Evolutionary conservation across 495 filamentous ascomycete species (phyloP).

Genomic region (Aspergillus bridgeri): DNA sequence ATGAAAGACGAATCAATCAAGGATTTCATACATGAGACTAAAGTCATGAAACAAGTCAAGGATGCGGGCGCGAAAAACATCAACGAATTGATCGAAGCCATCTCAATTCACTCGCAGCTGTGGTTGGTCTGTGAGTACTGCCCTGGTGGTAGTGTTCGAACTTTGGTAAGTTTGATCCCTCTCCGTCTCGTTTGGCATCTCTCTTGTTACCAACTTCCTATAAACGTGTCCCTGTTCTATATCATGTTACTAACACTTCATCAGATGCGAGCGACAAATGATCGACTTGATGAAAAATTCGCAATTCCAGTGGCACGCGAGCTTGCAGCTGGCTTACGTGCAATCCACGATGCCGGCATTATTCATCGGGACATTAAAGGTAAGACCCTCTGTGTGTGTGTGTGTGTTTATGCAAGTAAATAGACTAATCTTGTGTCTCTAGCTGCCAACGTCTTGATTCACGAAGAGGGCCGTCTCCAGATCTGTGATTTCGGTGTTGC

Average conservation of each 20-base stretch:
- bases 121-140: constrained; percentile 98
- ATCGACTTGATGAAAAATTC: constrained; percentile 77
- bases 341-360: constrained; percentile 86
- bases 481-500: constrained; percentile 97
- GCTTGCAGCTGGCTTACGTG: constrained; percentile 76
- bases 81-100: constrained; percentile 83
- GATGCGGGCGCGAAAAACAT: constrained; percentile 85
- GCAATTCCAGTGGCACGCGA: constrained; percentile 88
- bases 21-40: constrained; percentile 86
- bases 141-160: constrained; percentile 91
- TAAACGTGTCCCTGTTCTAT: not conserved
- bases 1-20: constrained; percentile 77
- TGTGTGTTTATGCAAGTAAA: not conserved
- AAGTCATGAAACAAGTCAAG: constrained; percentile 76
- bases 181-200: not conserved
- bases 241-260: constrained; percentile 5
- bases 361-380: constrained; percentile 97
- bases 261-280: constrained; percentile 60
- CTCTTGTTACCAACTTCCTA: not conserved
- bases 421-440: not conserved
- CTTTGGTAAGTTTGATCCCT: constrained; percentile 56
- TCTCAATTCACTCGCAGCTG: constrained; percentile 80
- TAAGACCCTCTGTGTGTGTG: constrained; percentile 28
- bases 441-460: constrained; percentile 87
- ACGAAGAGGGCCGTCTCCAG: constrained; percentile 81